Percentiles rank a stretch among this genome's conserved stretches.
Conservation (phyloP, 441 rosid species). For the Erodium chrysanthum region DNA sequence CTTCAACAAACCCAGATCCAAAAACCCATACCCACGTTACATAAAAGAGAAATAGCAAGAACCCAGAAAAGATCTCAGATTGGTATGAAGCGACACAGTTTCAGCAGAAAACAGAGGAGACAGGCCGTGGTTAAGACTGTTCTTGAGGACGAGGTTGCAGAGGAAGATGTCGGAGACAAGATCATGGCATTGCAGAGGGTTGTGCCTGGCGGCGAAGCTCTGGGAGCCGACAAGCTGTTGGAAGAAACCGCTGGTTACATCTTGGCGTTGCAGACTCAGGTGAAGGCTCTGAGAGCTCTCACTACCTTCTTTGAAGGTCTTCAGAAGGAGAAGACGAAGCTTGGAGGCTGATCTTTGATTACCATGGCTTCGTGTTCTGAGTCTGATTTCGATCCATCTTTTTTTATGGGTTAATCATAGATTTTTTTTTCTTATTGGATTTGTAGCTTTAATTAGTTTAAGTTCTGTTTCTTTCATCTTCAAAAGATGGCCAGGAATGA, state of each 20-base stretch:
- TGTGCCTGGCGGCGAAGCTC: slow-evolving; percentile 54
- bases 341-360: slow-evolving; percentile 35
- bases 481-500: neutral
- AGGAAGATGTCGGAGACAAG: slow-evolving; percentile 40
- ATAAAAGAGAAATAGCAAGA: slow-evolving; percentile 3
- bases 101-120: slow-evolving; percentile 19
- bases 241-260: slow-evolving; percentile 66
- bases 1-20: slow-evolving; percentile 11
- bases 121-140: slow-evolving; percentile 3
- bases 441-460: neutral
- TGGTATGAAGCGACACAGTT: slow-evolving; percentile 17
- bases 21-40: slow-evolving; percentile 19
- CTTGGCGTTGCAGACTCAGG: slow-evolving; percentile 44
- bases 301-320: slow-evolving; percentile 39
- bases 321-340: slow-evolving; percentile 40
- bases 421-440: neutral
- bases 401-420: neutral
- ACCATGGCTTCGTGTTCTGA: neutral
- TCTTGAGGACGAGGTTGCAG: slow-evolving; percentile 21
- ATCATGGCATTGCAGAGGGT: slow-evolving; percentile 55
- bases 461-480: neutral
- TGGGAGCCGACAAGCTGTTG: slow-evolving; percentile 44
- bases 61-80: slow-evolving; percentile 8
- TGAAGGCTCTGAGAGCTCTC: slow-evolving; percentile 47
- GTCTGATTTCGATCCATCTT: neutral